phyloP scores from a whole-genome alignment of 2,329 filamentous ascomycete species.

The Pseudopithomyces maydicus region DNA sequence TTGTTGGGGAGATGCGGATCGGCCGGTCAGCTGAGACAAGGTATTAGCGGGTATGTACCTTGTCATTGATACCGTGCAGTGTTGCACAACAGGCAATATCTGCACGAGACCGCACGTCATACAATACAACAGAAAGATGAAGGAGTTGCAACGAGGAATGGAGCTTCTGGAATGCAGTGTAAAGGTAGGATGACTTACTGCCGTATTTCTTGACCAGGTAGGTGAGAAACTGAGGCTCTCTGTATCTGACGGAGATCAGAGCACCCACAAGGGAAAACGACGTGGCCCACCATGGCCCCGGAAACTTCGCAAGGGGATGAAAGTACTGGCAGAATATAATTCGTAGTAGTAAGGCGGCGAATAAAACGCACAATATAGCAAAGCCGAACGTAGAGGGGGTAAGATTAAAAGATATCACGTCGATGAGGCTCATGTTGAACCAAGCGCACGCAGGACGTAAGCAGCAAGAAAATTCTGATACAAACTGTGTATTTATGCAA shows the following conservation, averaged over 20 bases:
- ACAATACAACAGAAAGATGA: not conserved
- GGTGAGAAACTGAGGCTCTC: slow-evolving; percentile 36
- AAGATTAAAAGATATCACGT: not conserved
- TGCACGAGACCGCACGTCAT: slow-evolving; percentile 6
- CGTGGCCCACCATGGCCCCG: slow-evolving; percentile 48
- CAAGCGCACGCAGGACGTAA: not conserved
- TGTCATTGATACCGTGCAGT: not conserved
- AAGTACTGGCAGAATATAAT: slow-evolving; percentile 47
- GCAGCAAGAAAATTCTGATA: not conserved
- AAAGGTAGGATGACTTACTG: slow-evolving; percentile 20
- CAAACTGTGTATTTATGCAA: not conserved
- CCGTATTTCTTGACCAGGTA: slow-evolving; percentile 37
- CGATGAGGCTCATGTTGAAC: not conserved
- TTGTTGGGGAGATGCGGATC: slow-evolving; percentile 46
- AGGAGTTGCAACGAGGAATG: not conserved
- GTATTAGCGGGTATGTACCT: slow-evolving; percentile 1
- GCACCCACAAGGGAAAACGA: slow-evolving; percentile 40
- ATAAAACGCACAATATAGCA: not conserved
- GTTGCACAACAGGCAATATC: slow-evolving; percentile 6
- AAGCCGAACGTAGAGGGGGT: not conserved
- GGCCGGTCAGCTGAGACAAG: slow-evolving; percentile 29
- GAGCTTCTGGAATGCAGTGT: not conserved
- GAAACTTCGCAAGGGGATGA: slow-evolving; percentile 49
- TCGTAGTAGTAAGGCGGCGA: slow-evolving; percentile 16
- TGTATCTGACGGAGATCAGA: slow-evolving; percentile 30